Conservation (phyloP, 192 early-diverging fungal genomes). For the Backusella psychrophila region DNA sequence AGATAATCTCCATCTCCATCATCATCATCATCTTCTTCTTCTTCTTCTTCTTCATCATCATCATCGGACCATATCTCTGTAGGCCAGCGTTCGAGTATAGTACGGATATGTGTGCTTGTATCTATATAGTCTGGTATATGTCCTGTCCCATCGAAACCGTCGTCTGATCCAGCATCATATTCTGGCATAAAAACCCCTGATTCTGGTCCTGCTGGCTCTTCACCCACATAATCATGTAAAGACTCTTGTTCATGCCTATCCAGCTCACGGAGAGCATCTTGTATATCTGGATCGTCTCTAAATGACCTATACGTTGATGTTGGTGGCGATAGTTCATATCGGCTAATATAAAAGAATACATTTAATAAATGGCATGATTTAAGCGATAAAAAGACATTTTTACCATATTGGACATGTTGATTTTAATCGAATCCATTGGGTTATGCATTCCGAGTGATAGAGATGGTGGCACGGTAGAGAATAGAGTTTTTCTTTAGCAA, state of each 20-base stretch:
- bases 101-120: not conserved
- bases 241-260: not conserved
- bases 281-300: not conserved
- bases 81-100: not conserved
- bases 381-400: not conserved
- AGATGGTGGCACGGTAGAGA: not conserved
- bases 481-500: not conserved
- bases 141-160: not conserved
- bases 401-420: slow-evolving; percentile 4
- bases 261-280: not conserved
- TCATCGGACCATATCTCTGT: not conserved
- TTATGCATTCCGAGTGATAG: not conserved
- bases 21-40: not conserved
- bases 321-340: not conserved
- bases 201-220: not conserved
- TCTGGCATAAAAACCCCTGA: not conserved
- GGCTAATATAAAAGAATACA: not conserved
- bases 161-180: not conserved
- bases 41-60: not conserved
- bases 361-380: too few species aligned
- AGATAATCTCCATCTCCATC: not conserved
- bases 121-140: not conserved
- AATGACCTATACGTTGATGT: not conserved
- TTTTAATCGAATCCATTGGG: not conserved
- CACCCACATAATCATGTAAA: not conserved